These are phyloP conservation scores for Pinus tabuliformis DNA, from an alignment of 75 land plant species.

Conservation along the genomic window DNA sequence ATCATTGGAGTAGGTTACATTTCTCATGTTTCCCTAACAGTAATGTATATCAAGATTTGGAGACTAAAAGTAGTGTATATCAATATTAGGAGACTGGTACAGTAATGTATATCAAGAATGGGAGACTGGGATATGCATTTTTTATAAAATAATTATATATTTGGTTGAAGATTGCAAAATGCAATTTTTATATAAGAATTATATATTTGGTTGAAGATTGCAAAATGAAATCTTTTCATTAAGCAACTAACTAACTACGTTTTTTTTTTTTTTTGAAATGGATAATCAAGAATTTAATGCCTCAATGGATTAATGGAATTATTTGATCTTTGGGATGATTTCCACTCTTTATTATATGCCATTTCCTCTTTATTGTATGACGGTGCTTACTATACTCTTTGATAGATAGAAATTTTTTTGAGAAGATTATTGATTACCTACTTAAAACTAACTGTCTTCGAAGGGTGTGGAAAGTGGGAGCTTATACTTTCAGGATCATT, in stretches of 20 bases:
- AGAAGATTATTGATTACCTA: neutral
- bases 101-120: conserved; percentile 7
- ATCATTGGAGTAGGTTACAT: neutral
- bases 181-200: neutral
- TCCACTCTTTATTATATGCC: neutral
- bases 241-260: neutral
- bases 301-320: neutral
- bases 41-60: neutral
- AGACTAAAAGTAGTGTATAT: too few species aligned
- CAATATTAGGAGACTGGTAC: neutral
- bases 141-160: conserved; percentile 1
- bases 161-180: neutral
- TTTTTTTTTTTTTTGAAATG: neutral
- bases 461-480: neutral
- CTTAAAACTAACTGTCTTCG: neutral
- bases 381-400: neutral
- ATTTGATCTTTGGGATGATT: neutral
- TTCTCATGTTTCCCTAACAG: conserved; percentile 1
- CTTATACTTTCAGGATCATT: neutral
- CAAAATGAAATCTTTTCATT: neutral
- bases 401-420: neutral
- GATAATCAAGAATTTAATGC: neutral
- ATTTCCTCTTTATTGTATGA: too few species aligned
- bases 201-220: neutral
- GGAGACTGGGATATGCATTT: neutral